These are phyloP conservation scores for Hansenula anomala DNA, from an alignment of 1,139 yeast genomes.

Conservation along the genomic window DNA sequence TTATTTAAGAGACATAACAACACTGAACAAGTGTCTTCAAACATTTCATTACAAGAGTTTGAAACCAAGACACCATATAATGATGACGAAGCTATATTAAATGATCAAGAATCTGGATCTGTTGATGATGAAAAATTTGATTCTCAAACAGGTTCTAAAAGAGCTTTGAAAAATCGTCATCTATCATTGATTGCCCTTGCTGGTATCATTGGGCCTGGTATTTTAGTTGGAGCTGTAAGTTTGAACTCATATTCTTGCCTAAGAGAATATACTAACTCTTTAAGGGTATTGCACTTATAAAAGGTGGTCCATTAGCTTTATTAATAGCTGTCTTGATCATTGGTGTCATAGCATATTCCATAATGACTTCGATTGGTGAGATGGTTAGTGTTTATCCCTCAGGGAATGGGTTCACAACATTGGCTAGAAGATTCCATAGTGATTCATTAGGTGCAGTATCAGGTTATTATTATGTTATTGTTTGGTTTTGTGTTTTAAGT, in stretches of 20 bases:
- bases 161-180: constrained; percentile 55
- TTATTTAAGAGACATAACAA: neutral
- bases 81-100: neutral
- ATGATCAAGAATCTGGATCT: neutral
- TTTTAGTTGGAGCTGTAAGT: constrained; percentile 45
- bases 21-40: too few relatives aligned
- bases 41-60: neutral
- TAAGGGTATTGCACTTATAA: constrained; percentile 36
- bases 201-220: constrained; percentile 55
- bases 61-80: neutral
- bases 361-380: constrained; percentile 69
- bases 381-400: constrained; percentile 74
- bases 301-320: constrained; percentile 64
- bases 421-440: constrained; percentile 57
- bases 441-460: constrained; percentile 75
- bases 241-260: too few relatives aligned
- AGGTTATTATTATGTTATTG: constrained; percentile 82
- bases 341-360: constrained; percentile 59
- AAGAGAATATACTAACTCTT: too few relatives aligned
- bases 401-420: constrained; percentile 58
- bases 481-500: constrained; percentile 82
- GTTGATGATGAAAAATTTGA: constrained; percentile 18
- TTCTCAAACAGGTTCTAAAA: constrained; percentile 33
- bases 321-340: constrained; percentile 60
- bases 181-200: constrained; percentile 50